A percentile compares a stretch with the other conserved stretches of the same genome.
These are phyloP conservation scores for Zygnema circumcarinatum DNA, from an alignment of 139 green algal species.

Conservation along the genomic window DNA sequence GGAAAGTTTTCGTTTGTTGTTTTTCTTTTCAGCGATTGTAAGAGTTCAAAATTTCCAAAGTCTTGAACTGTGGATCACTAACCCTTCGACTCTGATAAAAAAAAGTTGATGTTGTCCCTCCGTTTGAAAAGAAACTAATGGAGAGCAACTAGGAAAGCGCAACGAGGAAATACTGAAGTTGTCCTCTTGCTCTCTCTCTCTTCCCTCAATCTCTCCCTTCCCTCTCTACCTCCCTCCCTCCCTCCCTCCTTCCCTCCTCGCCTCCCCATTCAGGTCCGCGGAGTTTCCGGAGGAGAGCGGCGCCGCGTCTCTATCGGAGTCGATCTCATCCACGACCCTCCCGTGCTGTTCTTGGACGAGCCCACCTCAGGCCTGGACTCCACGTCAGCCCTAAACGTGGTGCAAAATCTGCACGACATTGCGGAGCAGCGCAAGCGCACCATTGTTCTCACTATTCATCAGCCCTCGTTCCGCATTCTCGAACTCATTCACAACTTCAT, in stretches of 20 bases:
- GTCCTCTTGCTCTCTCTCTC: background rate
- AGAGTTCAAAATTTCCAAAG: too few species aligned
- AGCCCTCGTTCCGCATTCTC: slow-evolving; percentile 78
- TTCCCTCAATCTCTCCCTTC: too few species aligned
- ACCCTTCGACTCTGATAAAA: too few species aligned
- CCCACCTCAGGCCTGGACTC: slow-evolving; percentile 87
- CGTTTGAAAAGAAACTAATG: too few species aligned
- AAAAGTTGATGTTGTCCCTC: too few species aligned
- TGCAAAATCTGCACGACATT: slow-evolving; percentile 52
- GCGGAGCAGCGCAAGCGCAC: slow-evolving; percentile 47
- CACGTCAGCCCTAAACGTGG: slow-evolving; percentile 74
- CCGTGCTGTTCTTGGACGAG: slow-evolving; percentile 78
- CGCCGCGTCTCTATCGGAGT: slow-evolving; percentile 88
- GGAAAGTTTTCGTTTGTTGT: background rate
- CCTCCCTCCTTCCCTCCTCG: too few species aligned
- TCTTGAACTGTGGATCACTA: too few species aligned
- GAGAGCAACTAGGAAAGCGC: too few species aligned
- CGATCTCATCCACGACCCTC: slow-evolving; percentile 94
- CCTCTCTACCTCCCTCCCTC: background rate
- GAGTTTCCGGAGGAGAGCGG: slow-evolving; percentile 83
- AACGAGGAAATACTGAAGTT: too few species aligned
- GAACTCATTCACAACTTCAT: slow-evolving; percentile 70
- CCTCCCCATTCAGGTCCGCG: slow-evolving; percentile 37
- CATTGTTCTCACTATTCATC: slow-evolving; percentile 79
- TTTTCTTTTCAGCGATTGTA: background rate